These are phyloP conservation scores for Ascochyta viciae-villosae DNA, from an alignment of 2,329 filamentous ascomycete genomes.

Conservation along the genomic window DNA sequence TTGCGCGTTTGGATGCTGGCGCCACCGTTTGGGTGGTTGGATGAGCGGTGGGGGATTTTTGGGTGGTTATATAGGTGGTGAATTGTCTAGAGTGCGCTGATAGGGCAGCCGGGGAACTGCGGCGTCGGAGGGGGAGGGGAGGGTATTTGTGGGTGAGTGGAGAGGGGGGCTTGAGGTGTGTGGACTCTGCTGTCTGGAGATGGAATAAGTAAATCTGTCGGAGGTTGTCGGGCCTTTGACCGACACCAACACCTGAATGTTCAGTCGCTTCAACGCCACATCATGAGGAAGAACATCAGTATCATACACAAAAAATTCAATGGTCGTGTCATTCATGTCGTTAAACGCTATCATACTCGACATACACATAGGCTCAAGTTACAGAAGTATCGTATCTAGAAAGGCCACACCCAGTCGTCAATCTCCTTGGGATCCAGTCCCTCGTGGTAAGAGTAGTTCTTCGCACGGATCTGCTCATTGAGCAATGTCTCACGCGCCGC, in stretches of 20 bases:
- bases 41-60: too few relatives aligned
- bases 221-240: neutral
- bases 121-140: too few relatives aligned
- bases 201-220: neutral
- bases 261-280: neutral
- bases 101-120: too few relatives aligned
- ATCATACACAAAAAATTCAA: neutral
- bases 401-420: constrained; percentile 72
- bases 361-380: neutral
- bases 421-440: constrained; percentile 73
- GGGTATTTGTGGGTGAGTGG: too few relatives aligned
- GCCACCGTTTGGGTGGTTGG: too few relatives aligned
- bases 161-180: too few relatives aligned
- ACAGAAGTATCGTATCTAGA: constrained; percentile 22
- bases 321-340: neutral
- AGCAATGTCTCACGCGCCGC: constrained; percentile 69
- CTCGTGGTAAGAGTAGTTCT: constrained; percentile 69
- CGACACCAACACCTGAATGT: neutral
- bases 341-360: neutral
- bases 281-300: neutral
- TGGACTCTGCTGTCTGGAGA: too few relatives aligned
- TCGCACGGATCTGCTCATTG: constrained; percentile 69
- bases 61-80: too few relatives aligned
- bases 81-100: too few relatives aligned
- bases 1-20: too few relatives aligned